Conservation (phyloP, 1,284 basidiomycete genomes). For the Wolfiporia cocos region DNA sequence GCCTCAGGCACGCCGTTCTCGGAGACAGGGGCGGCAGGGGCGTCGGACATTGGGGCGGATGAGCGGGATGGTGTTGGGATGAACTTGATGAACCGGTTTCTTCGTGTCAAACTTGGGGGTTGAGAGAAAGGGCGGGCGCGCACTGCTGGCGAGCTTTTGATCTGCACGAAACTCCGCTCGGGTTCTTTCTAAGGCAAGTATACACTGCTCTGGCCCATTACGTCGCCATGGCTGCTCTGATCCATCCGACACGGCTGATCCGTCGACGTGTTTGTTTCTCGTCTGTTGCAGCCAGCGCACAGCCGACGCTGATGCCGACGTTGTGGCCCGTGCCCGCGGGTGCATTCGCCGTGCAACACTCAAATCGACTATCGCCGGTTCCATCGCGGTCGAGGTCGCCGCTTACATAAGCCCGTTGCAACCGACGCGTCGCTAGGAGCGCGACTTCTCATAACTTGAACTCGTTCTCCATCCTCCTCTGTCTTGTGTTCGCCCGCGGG, state of each 20-base stretch:
- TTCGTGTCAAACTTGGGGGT: constrained; percentile 76
- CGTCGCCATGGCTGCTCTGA: constrained; percentile 27
- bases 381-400: constrained; percentile 8
- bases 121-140: constrained; percentile 43
- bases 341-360: background rate
- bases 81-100: constrained; percentile 77
- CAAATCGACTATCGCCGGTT: constrained; percentile 10
- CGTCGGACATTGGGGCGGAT: constrained; percentile 70
- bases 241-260: constrained; percentile 9
- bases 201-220: constrained; percentile 9
- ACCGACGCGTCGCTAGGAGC: background rate
- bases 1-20: constrained; percentile 75
- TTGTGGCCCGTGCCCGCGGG: no score
- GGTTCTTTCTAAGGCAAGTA: constrained; percentile 12
- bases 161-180: constrained; percentile 26
- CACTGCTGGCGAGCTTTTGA: constrained; percentile 28
- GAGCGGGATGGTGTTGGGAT: constrained; percentile 44
- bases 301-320: no score
- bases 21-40: constrained; percentile 72
- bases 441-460: background rate
- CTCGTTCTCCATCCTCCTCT: background rate
- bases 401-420: constrained; percentile 6
- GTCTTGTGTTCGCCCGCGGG: background rate
- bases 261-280: no score
- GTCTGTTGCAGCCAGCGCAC: no score